Percentiles rank a stretch among this genome's conserved stretches.
These are phyloP conservation scores for Pisolithus tinctorius DNA, from an alignment of 768 basidiomycete genomes.

Conservation along the genomic window DNA sequence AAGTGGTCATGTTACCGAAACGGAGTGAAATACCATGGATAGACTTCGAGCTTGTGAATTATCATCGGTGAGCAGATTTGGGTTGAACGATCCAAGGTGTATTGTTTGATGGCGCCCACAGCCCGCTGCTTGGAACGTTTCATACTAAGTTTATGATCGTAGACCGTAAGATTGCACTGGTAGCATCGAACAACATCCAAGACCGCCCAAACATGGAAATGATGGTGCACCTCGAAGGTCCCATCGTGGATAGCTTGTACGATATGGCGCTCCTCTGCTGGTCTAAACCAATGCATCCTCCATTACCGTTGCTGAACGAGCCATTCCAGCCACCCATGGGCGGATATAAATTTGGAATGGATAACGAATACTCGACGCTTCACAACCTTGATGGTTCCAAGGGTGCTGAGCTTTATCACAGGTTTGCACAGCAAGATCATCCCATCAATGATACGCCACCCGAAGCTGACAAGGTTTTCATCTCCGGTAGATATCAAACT, in stretches of 20 bases:
- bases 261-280: conserved; percentile 63
- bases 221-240: conserved; percentile 67
- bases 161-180: conserved; percentile 57
- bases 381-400: conserved; percentile 21
- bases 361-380: conserved; percentile 25
- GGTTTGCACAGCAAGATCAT: conserved; percentile 9
- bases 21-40: conserved; percentile 54
- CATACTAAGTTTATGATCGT: conserved; percentile 68
- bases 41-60: conserved; percentile 54
- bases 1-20: conserved; percentile 44
- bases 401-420: conserved; percentile 20
- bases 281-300: conserved; percentile 42
- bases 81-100: background rate
- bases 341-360: conserved; percentile 34
- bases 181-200: conserved; percentile 68
- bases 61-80: conserved; percentile 29
- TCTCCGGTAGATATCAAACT: conserved; percentile 30
- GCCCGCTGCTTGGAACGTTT: conserved; percentile 57
- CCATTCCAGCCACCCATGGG: conserved; percentile 25
- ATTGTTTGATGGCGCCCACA: conserved; percentile 7
- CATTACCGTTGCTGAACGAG: conserved; percentile 34
- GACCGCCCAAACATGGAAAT: conserved; percentile 48
- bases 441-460: conserved; percentile 4
- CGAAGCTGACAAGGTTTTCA: conserved; percentile 12
- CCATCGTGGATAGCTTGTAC: conserved; percentile 62